These are phyloP conservation scores for Curvularia sp. DNA, from an alignment of 2,329 filamentous ascomycete species.

Conservation along the genomic window DNA sequence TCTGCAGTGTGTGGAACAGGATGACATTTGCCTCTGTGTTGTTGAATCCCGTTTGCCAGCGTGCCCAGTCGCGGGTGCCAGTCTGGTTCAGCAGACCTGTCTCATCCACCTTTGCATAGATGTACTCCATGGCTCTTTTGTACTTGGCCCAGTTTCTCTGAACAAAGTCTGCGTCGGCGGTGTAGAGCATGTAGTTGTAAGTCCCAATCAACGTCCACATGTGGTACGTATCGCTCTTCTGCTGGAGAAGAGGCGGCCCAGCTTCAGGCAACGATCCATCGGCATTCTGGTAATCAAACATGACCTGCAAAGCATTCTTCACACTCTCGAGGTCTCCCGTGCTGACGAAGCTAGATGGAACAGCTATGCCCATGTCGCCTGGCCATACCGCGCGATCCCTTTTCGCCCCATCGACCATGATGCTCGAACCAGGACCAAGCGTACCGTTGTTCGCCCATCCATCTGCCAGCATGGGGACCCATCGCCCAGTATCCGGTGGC, in stretches of 20 bases:
- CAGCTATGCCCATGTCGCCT: constrained; percentile 31
- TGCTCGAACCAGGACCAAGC: constrained; percentile 42
- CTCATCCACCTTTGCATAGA: constrained; percentile 18
- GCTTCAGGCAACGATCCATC: constrained; percentile 30
- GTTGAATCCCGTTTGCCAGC: constrained; percentile 39
- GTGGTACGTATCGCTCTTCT: constrained; percentile 34
- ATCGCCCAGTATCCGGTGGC: constrained; percentile 45
- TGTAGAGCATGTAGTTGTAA: constrained; percentile 31
- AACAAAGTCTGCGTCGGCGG: constrained; percentile 22
- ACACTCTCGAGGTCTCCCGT: constrained; percentile 24
- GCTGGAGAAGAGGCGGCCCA: constrained; percentile 23
- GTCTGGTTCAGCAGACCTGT: constrained; percentile 28
- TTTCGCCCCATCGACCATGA: constrained; percentile 53
- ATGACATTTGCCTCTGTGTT: constrained; percentile 47
- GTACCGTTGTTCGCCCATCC: constrained; percentile 50
- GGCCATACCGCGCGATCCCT: constrained; percentile 51
- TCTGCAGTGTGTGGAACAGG: constrained; percentile 40
- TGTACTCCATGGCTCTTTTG: constrained; percentile 24
- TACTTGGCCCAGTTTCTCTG: constrained; percentile 25
- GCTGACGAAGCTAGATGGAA: constrained; percentile 20
- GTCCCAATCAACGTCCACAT: constrained; percentile 32
- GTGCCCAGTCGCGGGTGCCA: constrained; percentile 41
- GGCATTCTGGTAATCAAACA: constrained; percentile 33
- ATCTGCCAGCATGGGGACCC: constrained; percentile 26
- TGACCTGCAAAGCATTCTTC: constrained; percentile 25